Base-by-base conservation (phyloP, 1,139 yeast species). In the Candida sanyaensis region DNA sequence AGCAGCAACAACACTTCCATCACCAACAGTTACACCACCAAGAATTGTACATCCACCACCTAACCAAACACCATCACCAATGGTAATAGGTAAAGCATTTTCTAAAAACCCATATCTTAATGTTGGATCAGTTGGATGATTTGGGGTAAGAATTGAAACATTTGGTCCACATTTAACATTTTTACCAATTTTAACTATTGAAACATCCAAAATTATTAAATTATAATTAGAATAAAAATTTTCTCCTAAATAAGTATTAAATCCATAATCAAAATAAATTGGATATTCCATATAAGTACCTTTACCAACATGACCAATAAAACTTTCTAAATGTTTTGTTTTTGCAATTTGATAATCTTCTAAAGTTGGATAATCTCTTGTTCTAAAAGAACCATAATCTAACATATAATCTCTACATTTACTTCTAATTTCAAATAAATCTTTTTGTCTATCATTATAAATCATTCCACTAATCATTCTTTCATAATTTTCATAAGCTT, bases 1-100 rank as follows among this genome's bases (percentile, higher is more conserved):
- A 6, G 91, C 88, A 6, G 85, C 92, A 42, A 86, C 70, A 0
- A 83, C 83, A n/a, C 77, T 73, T 1, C 79, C 78, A 34, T 80
- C 77, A 6, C 91, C 91, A 45, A 86, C 75, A 1, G 78, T 81
- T 11, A 84, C 86, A 2, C 90, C 91, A 2, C 88, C 87, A 46
- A 85, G 64, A 5, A 86, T 73, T 1, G 70, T 68, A 23, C 69
- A 78, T 42, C 75, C 72, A 2, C 83, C 74, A 8, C 88, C 88
- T 41, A 86, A 68, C 92, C 92, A 86, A 13, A 82, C 86, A 50
- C 80, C 77, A 58, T 82, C 73, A 0, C 86, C 89, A 27, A 86
- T 81, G 2, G 64, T 69, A 29, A 86, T 76, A 3, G 87, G 84
- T 37, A 62, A 60, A 0, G 86, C 85, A 55, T 68, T 77, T 58